Base-by-base conservation (phyloP, 345 rosid species). In the Populus euphratica region DNA sequence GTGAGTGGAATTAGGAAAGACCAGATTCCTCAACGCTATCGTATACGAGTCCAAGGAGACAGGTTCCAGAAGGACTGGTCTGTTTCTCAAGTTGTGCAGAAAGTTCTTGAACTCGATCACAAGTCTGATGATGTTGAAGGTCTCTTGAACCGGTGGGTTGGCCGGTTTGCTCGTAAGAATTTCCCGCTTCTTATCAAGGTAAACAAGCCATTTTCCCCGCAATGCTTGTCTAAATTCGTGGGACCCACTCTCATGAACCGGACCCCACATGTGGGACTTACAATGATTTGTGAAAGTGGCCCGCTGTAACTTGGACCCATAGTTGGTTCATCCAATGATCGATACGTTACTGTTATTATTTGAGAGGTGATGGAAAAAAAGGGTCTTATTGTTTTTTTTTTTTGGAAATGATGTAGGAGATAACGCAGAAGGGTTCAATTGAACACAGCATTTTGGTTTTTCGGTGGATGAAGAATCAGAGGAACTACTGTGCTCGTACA, bases 31-130 rank as follows among this genome's bases (percentile, higher is more conserved):
- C 87, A 82, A 78, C 91, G 91, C 12, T 81, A 91, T 81, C 89
- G 93, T 44, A 39, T 91, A 29, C 82, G 87, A 4, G 94, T 89
- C 2, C 83, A 83, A 68, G 86, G 84, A 39, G 90, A 94, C 79
- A 86, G 95, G 78, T 91, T 92, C 86, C 97, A 94, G 87, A 90
- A 85, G 86, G 97, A 94, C 87, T 94, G 94, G 97, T 81, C 81
- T 29, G 82, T 94, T n/a, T 89, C 97, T 31, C 90, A 91, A 69
- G 91, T 94, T 11, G 93, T 87, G 64, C 78, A 88, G 20, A 83
- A 78, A 68, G 84, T 93, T 33, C 41, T 91, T 73, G 86, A 81
- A 80, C 91, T 93, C 82, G 82, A 83, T 59, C 90, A 80, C 10
- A 39, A 59, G 47, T 81, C 85, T 87, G 90, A 89, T 25, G 81